A percentile compares a stretch with the other conserved stretches of the same genome.
These are phyloP conservation scores for Straminergon stramineum DNA, from an alignment of 225 moss, liverwort and hornwort species.

Conservation along the genomic window DNA sequence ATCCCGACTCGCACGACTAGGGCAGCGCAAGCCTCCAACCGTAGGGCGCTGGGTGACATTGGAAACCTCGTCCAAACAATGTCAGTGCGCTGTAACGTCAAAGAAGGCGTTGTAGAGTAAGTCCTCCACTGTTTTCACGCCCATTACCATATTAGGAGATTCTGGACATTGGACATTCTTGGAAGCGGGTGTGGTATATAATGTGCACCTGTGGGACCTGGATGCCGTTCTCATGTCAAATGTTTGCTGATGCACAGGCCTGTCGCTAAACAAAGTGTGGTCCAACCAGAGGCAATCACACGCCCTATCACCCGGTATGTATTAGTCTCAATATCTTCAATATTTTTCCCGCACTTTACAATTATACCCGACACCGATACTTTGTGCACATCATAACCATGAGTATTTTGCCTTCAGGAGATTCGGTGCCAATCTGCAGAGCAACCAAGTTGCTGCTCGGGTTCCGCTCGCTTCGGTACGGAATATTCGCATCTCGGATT, in stretches of 20 bases:
- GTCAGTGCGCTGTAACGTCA: slow-evolving; percentile 80
- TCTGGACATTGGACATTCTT: too few relatives aligned
- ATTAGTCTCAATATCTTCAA: too few relatives aligned
- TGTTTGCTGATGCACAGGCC: not conserved
- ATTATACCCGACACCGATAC: accelerated
- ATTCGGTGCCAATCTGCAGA: slow-evolving; percentile 35
- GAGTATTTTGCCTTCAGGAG: not conserved
- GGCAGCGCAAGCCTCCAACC: slow-evolving; percentile 60
- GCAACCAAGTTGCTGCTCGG: slow-evolving; percentile 8
- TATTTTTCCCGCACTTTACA: too few relatives aligned
- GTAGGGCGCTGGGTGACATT: slow-evolving; percentile 90
- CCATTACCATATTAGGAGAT: not conserved
- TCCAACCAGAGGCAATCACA: slow-evolving; percentile 15
- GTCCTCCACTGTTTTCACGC: not conserved
- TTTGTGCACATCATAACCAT: not conserved
- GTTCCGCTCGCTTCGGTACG: slow-evolving; percentile 18
- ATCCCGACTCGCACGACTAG: slow-evolving; percentile 14
- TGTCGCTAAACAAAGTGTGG: slow-evolving; percentile 16
- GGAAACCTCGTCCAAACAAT: slow-evolving; percentile 91
- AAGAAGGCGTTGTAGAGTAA: slow-evolving; percentile 52
- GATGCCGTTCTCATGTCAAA: not conserved
- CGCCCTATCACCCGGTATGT: slow-evolving; percentile 42
- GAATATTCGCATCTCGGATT: too few relatives aligned
- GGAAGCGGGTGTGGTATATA: too few relatives aligned
- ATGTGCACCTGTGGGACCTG: accelerated